Percentiles rank a stretch among this genome's conserved stretches.
Evolutionary conservation across 2,329 filamentous ascomycete species (phyloP).

Genomic region (Clonostachys chloroleuca): DNA sequence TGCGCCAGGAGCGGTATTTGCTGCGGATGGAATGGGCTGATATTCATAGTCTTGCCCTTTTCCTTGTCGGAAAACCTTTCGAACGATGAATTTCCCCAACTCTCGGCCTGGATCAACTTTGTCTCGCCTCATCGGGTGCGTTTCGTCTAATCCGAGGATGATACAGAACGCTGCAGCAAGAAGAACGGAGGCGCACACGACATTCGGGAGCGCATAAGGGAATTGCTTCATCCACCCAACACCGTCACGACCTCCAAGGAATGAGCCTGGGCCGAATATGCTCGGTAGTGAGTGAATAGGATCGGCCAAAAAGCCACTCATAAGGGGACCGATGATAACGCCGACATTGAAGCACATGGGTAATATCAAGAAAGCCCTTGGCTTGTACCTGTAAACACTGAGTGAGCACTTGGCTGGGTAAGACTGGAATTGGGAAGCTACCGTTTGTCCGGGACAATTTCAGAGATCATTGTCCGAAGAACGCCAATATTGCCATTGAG

Average conservation of each 20-base stretch:
- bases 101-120: slow-evolving; percentile 5
- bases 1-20: neutral
- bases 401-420: neutral
- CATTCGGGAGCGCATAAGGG: slow-evolving; percentile 13
- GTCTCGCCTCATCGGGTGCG: slow-evolving; percentile 5
- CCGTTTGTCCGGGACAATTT: slow-evolving; percentile 5
- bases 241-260: slow-evolving; percentile 8
- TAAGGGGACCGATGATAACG: slow-evolving; percentile 33
- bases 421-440: neutral
- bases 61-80: neutral
- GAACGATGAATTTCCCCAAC: neutral
- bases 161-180: slow-evolving; percentile 8
- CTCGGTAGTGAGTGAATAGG: slow-evolving; percentile 7
- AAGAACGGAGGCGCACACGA: slow-evolving; percentile 8
- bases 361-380: slow-evolving; percentile 39
- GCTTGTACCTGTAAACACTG: slow-evolving; percentile 41
- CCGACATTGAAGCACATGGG: slow-evolving; percentile 44
- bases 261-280: slow-evolving; percentile 10
- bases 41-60: neutral
- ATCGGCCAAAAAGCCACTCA: slow-evolving; percentile 14
- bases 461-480: slow-evolving; percentile 25
- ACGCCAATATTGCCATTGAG: slow-evolving; percentile 45
- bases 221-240: slow-evolving; percentile 11
- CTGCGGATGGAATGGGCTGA: neutral
- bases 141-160: slow-evolving; percentile 13